These are phyloP conservation scores for Cucumis cinereus DNA, from an alignment of 306 rosid genomes.

Conservation along the genomic window DNA sequence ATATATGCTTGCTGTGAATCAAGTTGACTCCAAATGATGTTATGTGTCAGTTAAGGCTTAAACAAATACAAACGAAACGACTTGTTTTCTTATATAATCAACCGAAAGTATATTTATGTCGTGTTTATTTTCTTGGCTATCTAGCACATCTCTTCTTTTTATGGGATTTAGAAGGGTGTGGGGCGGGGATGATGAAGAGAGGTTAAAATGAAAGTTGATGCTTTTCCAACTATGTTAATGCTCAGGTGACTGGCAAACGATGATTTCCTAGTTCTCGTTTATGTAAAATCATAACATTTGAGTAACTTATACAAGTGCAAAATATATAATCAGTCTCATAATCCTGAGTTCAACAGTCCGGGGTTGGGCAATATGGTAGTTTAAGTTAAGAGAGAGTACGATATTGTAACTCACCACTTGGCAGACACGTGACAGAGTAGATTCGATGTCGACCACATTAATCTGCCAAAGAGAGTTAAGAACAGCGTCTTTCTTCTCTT, in stretches of 20 bases:
- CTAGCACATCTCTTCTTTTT: background rate
- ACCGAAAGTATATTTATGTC: background rate
- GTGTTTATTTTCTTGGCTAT: background rate
- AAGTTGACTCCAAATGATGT: background rate
- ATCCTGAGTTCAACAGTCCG: background rate
- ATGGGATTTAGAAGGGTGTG: background rate
- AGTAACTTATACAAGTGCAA: background rate
- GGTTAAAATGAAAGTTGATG: background rate
- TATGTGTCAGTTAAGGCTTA: background rate
- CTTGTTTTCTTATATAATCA: background rate
- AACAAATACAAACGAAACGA: background rate
- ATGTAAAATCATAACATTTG: background rate
- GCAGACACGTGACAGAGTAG: slow-evolving; percentile 79
- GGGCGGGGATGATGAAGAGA: background rate
- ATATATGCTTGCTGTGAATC: background rate
- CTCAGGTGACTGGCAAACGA: background rate
- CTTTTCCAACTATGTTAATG: background rate
- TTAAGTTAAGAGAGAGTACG: slow-evolving; percentile 9
- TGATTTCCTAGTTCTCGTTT: background rate
- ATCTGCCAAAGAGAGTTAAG: slow-evolving; percentile 83
- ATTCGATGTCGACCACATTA: slow-evolving; percentile 88
- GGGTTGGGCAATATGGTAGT: background rate
- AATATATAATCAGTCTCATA: background rate
- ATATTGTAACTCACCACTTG: slow-evolving; percentile 52
- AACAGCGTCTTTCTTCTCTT: slow-evolving; percentile 74